These are phyloP conservation scores for Penicillium expansum DNA, from an alignment of 2,329 filamentous ascomycete genomes.

Conservation along the genomic window DNA sequence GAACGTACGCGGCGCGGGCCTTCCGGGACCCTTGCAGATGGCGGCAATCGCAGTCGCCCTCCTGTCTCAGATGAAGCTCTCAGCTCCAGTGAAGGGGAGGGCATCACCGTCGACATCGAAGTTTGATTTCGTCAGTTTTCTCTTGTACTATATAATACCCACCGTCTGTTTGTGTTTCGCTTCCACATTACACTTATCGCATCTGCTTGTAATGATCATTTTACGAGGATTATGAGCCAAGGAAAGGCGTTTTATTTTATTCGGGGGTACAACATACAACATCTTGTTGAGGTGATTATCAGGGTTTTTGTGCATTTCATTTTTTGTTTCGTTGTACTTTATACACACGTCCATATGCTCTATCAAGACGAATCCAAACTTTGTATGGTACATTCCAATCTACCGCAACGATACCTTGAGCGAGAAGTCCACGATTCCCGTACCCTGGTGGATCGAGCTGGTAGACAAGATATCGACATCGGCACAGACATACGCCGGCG, in stretches of 20 bases:
- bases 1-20: conserved; percentile 47
- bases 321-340: conserved; percentile 17
- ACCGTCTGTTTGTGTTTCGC: conserved; percentile 8
- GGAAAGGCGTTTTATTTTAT: conserved; percentile 14
- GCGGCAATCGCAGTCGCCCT: conserved; percentile 18
- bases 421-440: conserved; percentile 91
- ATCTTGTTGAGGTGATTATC: not conserved
- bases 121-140: conserved; percentile 23
- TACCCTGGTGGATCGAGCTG: conserved; percentile 94
- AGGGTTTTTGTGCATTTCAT: not conserved
- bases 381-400: conserved; percentile 13
- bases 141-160: conserved; percentile 18
- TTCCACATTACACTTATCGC: conserved; percentile 4
- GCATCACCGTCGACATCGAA: conserved; percentile 40
- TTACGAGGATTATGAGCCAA: conserved; percentile 18
- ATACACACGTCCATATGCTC: conserved; percentile 16
- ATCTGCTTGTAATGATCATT: conserved; percentile 18
- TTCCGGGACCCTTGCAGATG: conserved; percentile 23
- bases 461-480: conserved; percentile 96
- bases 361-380: not conserved
- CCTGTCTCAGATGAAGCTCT: conserved; percentile 29
- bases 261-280: not conserved
- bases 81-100: conserved; percentile 40
- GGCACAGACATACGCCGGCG: conserved; percentile 66
- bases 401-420: conserved; percentile 68